phyloP scores from a whole-genome alignment of 2,329 filamentous ascomycete species.

The Colletotrichum neosansevieriae region DNA sequence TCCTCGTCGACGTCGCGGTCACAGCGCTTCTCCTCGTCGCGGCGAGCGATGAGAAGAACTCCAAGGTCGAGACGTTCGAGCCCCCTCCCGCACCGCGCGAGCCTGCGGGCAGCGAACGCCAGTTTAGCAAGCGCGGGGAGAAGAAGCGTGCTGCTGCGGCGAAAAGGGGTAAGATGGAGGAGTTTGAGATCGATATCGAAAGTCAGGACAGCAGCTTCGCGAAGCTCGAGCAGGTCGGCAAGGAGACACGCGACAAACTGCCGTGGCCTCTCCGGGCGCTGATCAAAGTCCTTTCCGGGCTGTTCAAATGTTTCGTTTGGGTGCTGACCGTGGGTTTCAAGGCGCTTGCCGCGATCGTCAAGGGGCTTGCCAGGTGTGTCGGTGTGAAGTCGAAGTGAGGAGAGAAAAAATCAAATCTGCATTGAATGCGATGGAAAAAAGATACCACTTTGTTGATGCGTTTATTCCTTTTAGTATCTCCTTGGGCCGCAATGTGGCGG shows the following conservation, averaged over 20 bases:
- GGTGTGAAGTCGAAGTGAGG: conserved; percentile 44
- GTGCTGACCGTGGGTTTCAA: conserved; percentile 67
- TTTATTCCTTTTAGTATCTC: conserved; percentile 17
- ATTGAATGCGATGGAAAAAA: conserved; percentile 17
- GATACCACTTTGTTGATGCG: conserved; percentile 36
- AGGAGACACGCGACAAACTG: conserved; percentile 60
- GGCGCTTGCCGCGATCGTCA: conserved; percentile 62
- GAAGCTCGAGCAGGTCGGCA: conserved; percentile 51
- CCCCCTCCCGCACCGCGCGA: conserved; percentile 62
- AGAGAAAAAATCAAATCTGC: background rate
- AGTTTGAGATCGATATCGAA: conserved; percentile 73
- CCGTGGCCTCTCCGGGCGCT: conserved; percentile 62
- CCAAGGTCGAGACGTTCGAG: conserved; percentile 66
- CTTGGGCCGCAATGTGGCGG: conserved; percentile 4
- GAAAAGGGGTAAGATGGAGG: conserved; percentile 60
- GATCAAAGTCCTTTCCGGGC: conserved; percentile 63
- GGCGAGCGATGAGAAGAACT: conserved; percentile 65
- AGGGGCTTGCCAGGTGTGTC: conserved; percentile 64
- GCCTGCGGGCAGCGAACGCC: conserved; percentile 42
- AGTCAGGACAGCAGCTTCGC: conserved; percentile 66
- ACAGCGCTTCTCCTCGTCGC: conserved; percentile 71
- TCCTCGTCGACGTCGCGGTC: conserved; percentile 72
- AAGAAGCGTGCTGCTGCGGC: conserved; percentile 40
- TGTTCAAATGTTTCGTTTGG: conserved; percentile 72
- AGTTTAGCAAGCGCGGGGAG: conserved; percentile 46